phyloP scores from a whole-genome alignment of 306 rosid genomes.

The Prunus dulcis region DNA sequence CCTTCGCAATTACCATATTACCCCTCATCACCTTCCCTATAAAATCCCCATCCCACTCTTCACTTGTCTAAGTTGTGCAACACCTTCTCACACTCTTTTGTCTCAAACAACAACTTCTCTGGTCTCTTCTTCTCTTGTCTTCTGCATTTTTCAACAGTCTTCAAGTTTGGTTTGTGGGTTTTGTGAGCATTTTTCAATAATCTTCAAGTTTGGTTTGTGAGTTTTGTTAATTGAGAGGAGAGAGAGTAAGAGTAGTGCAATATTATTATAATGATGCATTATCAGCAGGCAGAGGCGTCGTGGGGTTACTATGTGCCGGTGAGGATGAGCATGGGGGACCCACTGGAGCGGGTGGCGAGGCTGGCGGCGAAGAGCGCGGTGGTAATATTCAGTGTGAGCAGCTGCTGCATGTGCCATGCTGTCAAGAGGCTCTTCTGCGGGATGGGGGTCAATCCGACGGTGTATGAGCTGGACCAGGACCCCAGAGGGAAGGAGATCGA shows the following conservation, averaged over 20 bases:
- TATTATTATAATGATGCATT: constrained; percentile 38
- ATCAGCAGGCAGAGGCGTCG: constrained; percentile 47
- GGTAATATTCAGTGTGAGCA: constrained; percentile 84
- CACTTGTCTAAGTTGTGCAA: background rate
- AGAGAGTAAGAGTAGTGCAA: background rate
- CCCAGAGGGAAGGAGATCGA: constrained; percentile 82
- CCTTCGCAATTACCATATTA: constrained; percentile 17
- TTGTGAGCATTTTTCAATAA: background rate
- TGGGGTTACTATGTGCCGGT: constrained; percentile 58
- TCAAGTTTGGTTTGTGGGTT: background rate
- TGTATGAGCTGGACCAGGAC: constrained; percentile 80
- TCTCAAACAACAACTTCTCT: background rate
- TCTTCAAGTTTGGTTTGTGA: background rate
- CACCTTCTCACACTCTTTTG: background rate
- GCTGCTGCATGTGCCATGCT: constrained; percentile 98
- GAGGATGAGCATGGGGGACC: constrained; percentile 38
- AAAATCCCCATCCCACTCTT: background rate
- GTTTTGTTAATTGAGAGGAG: background rate
- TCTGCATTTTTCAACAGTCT: background rate
- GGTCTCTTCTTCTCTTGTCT: background rate
- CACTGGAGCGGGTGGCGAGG: constrained; percentile 65
- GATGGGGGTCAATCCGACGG: constrained; percentile 88
- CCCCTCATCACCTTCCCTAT: constrained; percentile 8
- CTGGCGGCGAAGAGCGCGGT: constrained; percentile 88
- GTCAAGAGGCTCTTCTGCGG: constrained; percentile 84